Conservation (phyloP, 176 grass and related monocot species). For the Juncus effusus region DNA sequence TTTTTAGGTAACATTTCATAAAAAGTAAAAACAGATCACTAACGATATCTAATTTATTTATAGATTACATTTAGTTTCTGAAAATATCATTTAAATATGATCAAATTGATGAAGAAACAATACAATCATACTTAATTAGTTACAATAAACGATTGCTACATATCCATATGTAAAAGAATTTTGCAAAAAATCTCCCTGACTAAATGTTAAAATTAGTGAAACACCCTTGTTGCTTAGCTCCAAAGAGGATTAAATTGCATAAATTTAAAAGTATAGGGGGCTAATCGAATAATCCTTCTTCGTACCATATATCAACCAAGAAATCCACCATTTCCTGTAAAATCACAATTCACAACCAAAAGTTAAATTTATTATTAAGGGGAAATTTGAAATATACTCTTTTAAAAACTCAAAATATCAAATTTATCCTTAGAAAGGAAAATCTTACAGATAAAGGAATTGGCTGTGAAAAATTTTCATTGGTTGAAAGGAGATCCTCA, state of each 20-base stretch:
- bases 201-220: conserved; percentile 24
- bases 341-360: background rate
- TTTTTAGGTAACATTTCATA: too few relatives aligned
- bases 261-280: conserved; percentile 6
- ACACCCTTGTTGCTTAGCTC: conserved; percentile 5
- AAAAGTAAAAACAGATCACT: too few relatives aligned
- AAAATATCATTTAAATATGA: too few relatives aligned
- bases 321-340: conserved; percentile 89
- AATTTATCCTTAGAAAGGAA: background rate
- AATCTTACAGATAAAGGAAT: conserved; percentile 74
- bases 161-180: conserved; percentile 1
- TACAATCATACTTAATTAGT: conserved; percentile 1
- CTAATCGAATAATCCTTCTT: conserved; percentile 77
- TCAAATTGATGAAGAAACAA: too few relatives aligned
- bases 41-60: too few relatives aligned
- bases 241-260: conserved; percentile 15
- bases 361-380: too few relatives aligned
- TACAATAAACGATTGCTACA: conserved; percentile 8
- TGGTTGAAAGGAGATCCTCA: conserved; percentile 68
- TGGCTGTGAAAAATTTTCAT: conserved; percentile 50
- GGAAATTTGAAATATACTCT: too few relatives aligned
- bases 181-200: conserved; percentile 23
- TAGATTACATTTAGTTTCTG: too few relatives aligned
- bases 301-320: conserved; percentile 80
- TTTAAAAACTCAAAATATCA: too few relatives aligned